Conservation (phyloP, 352 stramenopile species). For the Pythium grandisporangium region DNA sequence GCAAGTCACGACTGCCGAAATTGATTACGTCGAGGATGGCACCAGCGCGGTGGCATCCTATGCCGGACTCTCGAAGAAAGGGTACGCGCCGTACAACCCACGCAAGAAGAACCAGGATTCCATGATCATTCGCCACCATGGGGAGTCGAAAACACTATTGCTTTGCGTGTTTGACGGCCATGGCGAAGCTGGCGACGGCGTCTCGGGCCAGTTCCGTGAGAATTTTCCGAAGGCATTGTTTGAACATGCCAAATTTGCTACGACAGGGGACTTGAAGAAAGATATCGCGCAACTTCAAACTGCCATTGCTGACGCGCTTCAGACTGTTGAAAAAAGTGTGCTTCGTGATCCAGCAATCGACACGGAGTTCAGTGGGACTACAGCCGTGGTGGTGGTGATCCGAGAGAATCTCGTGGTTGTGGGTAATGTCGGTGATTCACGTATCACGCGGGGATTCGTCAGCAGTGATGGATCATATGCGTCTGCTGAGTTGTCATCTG, state of each 20-base stretch:
- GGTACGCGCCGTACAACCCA: slow-evolving; percentile 90
- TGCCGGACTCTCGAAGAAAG: slow-evolving; percentile 73
- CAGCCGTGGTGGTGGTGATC: slow-evolving; percentile 64
- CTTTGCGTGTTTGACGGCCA: slow-evolving; percentile 96
- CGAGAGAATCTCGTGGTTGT: slow-evolving; percentile 84
- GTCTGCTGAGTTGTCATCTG: slow-evolving; percentile 86
- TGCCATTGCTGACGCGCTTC: slow-evolving; percentile 44
- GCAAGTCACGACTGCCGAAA: slow-evolving; percentile 44
- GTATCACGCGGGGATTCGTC: slow-evolving; percentile 85
- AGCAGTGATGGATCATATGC: slow-evolving; percentile 25
- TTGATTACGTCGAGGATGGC: slow-evolving; percentile 56
- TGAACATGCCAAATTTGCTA: slow-evolving; percentile 76
- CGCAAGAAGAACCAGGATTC: slow-evolving; percentile 98
- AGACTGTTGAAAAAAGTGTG: slow-evolving; percentile 68
- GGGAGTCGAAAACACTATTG: slow-evolving; percentile 87
- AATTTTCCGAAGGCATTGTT: slow-evolving; percentile 88
- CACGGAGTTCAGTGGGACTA: slow-evolving; percentile 90
- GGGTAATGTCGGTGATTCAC: slow-evolving; percentile 96
- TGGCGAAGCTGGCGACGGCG: slow-evolving; percentile 92
- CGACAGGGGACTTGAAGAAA: slow-evolving; percentile 32
- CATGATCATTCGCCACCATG: slow-evolving; percentile 93
- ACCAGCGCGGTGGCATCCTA: slow-evolving; percentile 53
- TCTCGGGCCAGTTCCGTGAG: slow-evolving; percentile 86
- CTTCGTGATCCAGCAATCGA: slow-evolving; percentile 89
- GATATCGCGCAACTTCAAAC: slow-evolving; percentile 51